Base-by-base conservation (phyloP, 148 eudicot species). In the Polygonum aviculare region DNA sequence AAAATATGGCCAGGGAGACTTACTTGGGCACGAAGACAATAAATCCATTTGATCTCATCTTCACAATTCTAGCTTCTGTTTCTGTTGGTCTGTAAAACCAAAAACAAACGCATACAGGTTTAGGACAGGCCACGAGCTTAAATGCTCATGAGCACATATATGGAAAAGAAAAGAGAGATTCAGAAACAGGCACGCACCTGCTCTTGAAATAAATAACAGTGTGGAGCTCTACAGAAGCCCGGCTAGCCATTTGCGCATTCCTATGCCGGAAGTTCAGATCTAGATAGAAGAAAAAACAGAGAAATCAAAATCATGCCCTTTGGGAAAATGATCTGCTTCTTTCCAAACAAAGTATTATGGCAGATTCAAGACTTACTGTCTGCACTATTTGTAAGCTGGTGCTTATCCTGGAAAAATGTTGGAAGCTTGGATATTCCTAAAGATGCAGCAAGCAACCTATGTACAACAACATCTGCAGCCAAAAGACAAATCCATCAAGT, bases 21-120 rank as follows among this genome's bases (percentile, higher is more conserved):
- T 92, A 95, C 98, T 92, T 88, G 83, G 98, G 98, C 72, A 95
- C 93, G 76, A 95, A 95, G 50, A 92, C 97, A 77, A 95, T 95
- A 81, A 95, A 95, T 71, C 98, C 98, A 77, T 95, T 95, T 19
- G 96, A 85, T 80, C 97, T 84, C 79, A 95, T 86, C 82, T 95
- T 92, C 78, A 95, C 90, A 62, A 95, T 90, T 93, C 97, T 90
- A 76, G 93, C 98, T 78, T 95, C 97, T 7, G 97, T 87, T 80
- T 90, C 96, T 1, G 93, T 87, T 8, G 97, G 97, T 76, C 97
- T 95, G 93, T 86, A 85, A 49, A 69, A 87, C 51, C 11, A 77
- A 12, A 72, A 11, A 76, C 12, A 67, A 26, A 74, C 73, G 40
- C 45, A 67, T 67, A 5, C 71, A 35, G 2, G 7, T 41, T 3